Percentiles rank a stretch among this genome's conserved stretches.
phyloP scores from a whole-genome alignment of 768 basidiomycete genomes.

The Mycena belliarum region DNA sequence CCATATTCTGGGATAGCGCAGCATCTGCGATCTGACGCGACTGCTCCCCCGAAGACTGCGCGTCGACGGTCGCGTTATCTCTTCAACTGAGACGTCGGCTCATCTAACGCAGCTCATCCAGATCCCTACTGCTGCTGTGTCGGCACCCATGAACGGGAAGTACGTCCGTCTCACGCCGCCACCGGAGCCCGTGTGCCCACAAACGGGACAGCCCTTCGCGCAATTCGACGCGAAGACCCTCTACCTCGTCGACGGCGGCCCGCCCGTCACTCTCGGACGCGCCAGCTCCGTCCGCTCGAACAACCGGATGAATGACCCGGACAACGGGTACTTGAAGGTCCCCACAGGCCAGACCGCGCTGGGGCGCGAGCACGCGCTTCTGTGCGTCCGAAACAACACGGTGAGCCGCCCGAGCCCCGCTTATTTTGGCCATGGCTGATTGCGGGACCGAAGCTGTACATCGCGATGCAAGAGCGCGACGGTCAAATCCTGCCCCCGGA shows the following conservation, averaged over 20 bases:
- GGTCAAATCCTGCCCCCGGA: constrained; percentile 8
- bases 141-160: constrained; percentile 12
- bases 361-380: constrained; percentile 11
- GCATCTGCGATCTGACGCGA: not conserved
- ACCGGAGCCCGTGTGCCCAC: not conserved
- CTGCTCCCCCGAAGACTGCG: no score
- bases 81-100: not conserved
- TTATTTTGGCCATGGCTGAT: not conserved
- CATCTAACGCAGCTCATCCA: not conserved
- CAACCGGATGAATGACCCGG: constrained; percentile 11
- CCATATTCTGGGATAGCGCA: no score
- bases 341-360: constrained; percentile 18
- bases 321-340: constrained; percentile 17
- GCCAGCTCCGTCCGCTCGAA: not conserved
- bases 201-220: constrained; percentile 4
- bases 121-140: not conserved
- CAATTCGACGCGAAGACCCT: constrained; percentile 20
- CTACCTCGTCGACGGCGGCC: constrained; percentile 15
- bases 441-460: constrained; percentile 8
- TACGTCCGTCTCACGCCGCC: constrained; percentile 18
- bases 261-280: constrained; percentile 9
- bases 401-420: no score
- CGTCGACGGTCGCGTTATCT: no score
- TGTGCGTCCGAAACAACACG: constrained; percentile 16
- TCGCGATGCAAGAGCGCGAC: constrained; percentile 20